phyloP scores from a whole-genome alignment of 495 filamentous ascomycete genomes.

The Cudoniella acicularis region DNA sequence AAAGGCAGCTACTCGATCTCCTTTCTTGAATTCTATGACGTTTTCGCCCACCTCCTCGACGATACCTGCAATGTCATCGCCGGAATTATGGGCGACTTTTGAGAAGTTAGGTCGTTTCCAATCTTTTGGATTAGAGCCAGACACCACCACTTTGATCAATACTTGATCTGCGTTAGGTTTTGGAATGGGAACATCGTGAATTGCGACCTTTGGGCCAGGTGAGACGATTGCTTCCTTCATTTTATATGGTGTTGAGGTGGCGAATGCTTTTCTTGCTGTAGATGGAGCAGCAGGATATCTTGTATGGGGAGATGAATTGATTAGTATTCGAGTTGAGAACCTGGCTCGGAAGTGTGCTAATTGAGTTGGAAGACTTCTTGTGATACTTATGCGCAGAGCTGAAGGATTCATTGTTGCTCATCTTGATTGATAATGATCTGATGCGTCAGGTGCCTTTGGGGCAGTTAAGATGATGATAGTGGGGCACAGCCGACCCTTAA shows the following conservation, averaged over 20 bases:
- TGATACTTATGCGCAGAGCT: neutral
- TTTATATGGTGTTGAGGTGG: neutral
- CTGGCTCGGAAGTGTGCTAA: neutral
- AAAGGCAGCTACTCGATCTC: constrained; percentile 82
- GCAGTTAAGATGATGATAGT: neutral
- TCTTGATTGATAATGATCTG: neutral
- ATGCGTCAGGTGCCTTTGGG: neutral
- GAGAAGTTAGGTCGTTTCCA: constrained; percentile 51
- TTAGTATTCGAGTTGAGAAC: neutral
- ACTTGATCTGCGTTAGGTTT: constrained; percentile 57
- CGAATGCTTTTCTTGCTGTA: neutral
- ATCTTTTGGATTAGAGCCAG: constrained; percentile 75
- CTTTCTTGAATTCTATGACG: constrained; percentile 69
- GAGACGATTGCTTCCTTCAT: constrained; percentile 28
- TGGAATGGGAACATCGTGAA: constrained; percentile 62
- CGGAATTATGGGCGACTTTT: constrained; percentile 67
- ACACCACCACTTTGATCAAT: constrained; percentile 64
- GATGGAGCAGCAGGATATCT: neutral
- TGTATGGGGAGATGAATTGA: neutral
- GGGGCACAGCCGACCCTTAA: neutral
- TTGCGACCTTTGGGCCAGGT: constrained; percentile 49
- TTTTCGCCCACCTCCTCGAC: constrained; percentile 75
- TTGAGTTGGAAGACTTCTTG: neutral
- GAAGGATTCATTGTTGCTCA: neutral
- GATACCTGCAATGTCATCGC: constrained; percentile 87